A percentile compares a stretch with the other conserved stretches of the same genome.
These are phyloP conservation scores for Cnidoscolus chayamansa DNA, from an alignment of 441 rosid genomes.

Conservation along the genomic window DNA sequence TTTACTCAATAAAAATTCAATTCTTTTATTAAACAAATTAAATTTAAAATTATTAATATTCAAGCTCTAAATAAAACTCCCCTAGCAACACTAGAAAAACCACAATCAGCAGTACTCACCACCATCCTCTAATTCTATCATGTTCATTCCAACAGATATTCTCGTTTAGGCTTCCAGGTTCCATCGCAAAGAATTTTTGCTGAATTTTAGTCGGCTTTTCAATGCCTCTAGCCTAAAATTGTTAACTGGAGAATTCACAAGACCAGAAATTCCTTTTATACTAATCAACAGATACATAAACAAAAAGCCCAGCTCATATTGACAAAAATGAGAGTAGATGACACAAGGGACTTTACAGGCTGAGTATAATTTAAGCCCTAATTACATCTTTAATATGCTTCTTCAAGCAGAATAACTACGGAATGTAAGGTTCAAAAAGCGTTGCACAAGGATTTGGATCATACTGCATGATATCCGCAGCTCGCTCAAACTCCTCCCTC, in stretches of 20 bases:
- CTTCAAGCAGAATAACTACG: slow-evolving; percentile 11
- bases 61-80: too few species aligned
- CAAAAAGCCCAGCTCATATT: not conserved
- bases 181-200: not conserved
- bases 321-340: not conserved
- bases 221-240: not conserved
- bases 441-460: slow-evolving; percentile 62
- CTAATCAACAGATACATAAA: not conserved
- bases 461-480: slow-evolving; percentile 74
- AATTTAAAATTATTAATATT: too few species aligned
- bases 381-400: slow-evolving; percentile 19
- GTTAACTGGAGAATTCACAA: not conserved
- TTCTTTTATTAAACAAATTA: too few species aligned
- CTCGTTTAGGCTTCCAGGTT: not conserved
- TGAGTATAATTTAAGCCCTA: slow-evolving; percentile 16
- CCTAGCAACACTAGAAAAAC: too few species aligned
- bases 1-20: too few species aligned
- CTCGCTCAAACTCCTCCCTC: slow-evolving; percentile 95
- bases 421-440: slow-evolving; percentile 66
- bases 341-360: slow-evolving; percentile 5
- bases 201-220: not conserved
- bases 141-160: not conserved
- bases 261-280: not conserved
- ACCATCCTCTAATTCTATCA: too few species aligned
- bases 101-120: too few species aligned